Conservation (phyloP, 345 rosid species). For the Eucalyptus marginata region DNA sequence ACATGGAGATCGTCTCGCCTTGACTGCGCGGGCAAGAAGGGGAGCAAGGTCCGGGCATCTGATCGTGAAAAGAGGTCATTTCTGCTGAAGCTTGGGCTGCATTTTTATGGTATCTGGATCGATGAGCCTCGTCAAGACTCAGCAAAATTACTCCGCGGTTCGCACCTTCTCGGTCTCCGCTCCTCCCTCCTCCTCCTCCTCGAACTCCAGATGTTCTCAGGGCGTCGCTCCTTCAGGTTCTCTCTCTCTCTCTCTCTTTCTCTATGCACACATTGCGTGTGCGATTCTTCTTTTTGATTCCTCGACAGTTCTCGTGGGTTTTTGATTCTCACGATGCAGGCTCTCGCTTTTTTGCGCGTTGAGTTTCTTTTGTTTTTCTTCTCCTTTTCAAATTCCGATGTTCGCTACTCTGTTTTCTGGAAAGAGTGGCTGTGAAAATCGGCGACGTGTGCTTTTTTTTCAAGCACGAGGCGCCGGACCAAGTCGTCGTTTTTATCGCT, state of each 20-base stretch:
- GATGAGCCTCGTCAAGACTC: slow-evolving; percentile 42
- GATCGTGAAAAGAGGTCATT: background rate
- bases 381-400: background rate
- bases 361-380: background rate
- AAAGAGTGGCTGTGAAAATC: background rate
- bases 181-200: slow-evolving; percentile 35
- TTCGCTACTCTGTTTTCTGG: background rate
- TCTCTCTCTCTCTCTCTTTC: background rate
- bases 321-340: background rate
- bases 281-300: background rate
- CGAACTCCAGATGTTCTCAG: slow-evolving; percentile 30
- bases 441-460: background rate
- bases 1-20: background rate
- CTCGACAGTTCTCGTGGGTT: background rate
- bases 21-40: background rate
- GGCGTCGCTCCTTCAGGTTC: slow-evolving; percentile 29
- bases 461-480: background rate
- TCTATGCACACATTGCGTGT: background rate
- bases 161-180: slow-evolving; percentile 37
- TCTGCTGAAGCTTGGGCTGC: background rate
- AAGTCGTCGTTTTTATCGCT: background rate
- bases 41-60: background rate
- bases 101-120: background rate
- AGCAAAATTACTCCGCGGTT: slow-evolving; percentile 40
- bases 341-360: background rate